Evolutionary conservation across 108 stramenopile species (phyloP).

Genomic region (Skeletonema tropicum): DNA sequence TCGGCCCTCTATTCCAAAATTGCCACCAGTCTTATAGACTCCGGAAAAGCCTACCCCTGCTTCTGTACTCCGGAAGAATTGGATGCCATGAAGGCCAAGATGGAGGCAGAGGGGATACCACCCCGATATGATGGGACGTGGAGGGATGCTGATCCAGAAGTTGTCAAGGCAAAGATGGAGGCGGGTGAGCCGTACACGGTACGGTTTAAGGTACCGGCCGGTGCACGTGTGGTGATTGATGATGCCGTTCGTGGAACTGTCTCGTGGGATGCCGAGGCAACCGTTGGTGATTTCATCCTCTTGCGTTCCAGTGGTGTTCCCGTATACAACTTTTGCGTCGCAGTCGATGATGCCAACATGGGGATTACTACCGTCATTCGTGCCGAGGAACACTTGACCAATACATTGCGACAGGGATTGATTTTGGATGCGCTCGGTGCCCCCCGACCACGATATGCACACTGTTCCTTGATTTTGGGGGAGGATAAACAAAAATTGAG

Average conservation of each 20-base stretch:
- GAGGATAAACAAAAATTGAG: slow-evolving; percentile 96
- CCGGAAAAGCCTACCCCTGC: slow-evolving; percentile 93
- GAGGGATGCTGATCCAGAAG: slow-evolving; percentile 93
- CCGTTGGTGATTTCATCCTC: slow-evolving; percentile 97
- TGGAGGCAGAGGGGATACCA: slow-evolving; percentile 78
- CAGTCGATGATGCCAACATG: slow-evolving; percentile 97
- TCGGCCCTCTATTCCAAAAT: slow-evolving; percentile 70
- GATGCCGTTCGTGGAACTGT: slow-evolving; percentile 95
- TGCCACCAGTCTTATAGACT: slow-evolving; percentile 64
- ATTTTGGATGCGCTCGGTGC: slow-evolving; percentile 89
- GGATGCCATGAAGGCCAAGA: slow-evolving; percentile 86
- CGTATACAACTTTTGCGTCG: slow-evolving; percentile 99
- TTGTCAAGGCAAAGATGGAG: slow-evolving; percentile 80
- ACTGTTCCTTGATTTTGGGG: slow-evolving; percentile 96
- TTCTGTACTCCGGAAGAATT: slow-evolving; percentile 96
- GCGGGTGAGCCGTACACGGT: slow-evolving; percentile 86
- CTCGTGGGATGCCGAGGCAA: slow-evolving; percentile 95
- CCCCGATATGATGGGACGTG: slow-evolving; percentile 96
- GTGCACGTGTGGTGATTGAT: slow-evolving; percentile 89
- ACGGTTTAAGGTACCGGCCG: slow-evolving; percentile 89
- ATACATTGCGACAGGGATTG: slow-evolving; percentile 93
- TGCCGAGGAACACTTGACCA: slow-evolving; percentile 98
- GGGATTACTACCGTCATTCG: slow-evolving; percentile 96
- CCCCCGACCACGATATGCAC: slow-evolving; percentile 91
- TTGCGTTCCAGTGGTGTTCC: slow-evolving; percentile 93